A percentile compares a stretch with the other conserved stretches of the same genome.
Evolutionary conservation across 345 rosid species (phyloP).

Genomic region (Trapa incisa): DNA sequence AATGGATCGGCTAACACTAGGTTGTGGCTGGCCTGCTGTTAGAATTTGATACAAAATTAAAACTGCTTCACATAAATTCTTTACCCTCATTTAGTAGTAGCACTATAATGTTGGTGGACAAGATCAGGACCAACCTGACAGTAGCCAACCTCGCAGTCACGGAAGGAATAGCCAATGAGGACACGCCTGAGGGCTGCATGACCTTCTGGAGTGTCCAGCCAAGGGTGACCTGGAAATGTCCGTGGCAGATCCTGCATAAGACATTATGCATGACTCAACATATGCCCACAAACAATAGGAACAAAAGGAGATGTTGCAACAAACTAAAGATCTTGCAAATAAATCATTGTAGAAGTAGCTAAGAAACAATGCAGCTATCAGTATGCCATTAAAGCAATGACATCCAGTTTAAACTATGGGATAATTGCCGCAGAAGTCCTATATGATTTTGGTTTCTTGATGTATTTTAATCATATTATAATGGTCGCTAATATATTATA

Average conservation of each 20-base stretch:
- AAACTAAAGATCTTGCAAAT: not conserved
- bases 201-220: constrained; percentile 98
- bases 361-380: not conserved
- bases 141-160: constrained; percentile 98
- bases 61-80: not conserved
- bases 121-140: constrained; percentile 61
- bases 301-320: not conserved
- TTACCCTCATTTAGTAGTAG: not conserved
- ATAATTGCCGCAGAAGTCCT: too few species aligned
- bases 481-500: too few species aligned
- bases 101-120: not conserved
- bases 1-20: not conserved
- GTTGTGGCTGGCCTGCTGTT: not conserved
- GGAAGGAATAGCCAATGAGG: constrained; percentile 91
- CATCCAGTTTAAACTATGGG: too few species aligned
- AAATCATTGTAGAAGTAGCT: not conserved
- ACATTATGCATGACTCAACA: not conserved
- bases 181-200: constrained; percentile 89
- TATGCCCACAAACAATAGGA: not conserved
- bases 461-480: too few species aligned
- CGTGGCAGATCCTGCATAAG: constrained; percentile 77
- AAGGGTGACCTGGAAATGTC: constrained; percentile 97
- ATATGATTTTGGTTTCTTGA: too few species aligned
- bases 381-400: too few species aligned
- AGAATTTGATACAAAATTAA: not conserved